These are phyloP conservation scores for Pleurotus djamor DNA, from an alignment of 768 basidiomycete species.

Conservation along the genomic window DNA sequence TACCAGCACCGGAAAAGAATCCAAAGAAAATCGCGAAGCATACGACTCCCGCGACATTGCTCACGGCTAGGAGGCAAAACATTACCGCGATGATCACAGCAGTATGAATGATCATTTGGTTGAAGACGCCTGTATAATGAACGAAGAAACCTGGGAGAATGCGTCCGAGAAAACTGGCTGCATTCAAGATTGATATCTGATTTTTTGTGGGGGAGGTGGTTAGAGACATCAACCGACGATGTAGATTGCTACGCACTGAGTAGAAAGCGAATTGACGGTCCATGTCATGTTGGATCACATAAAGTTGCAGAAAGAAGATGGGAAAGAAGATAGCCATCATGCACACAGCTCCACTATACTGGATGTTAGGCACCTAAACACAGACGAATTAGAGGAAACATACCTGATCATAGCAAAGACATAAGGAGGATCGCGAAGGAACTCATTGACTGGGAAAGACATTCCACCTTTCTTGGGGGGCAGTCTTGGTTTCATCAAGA, in stretches of 20 bases:
- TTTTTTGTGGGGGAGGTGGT: background rate
- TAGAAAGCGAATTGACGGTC: slow-evolving; percentile 52
- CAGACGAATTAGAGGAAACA: background rate
- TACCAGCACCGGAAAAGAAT: slow-evolving; percentile 38
- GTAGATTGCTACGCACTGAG: slow-evolving; percentile 30
- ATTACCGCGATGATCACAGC: slow-evolving; percentile 24
- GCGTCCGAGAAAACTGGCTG: slow-evolving; percentile 31
- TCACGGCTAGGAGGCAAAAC: slow-evolving; percentile 31
- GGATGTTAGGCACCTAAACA: slow-evolving; percentile 19
- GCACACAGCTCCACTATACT: slow-evolving; percentile 28
- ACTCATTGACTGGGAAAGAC: slow-evolving; percentile 26
- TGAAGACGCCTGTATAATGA: slow-evolving; percentile 20
- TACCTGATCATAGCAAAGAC: slow-evolving; percentile 30
- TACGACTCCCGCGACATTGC: slow-evolving; percentile 21
- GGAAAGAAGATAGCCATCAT: slow-evolving; percentile 36
- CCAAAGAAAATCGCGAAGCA: slow-evolving; percentile 35
- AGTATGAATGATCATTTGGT: slow-evolving; percentile 27
- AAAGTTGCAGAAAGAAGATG: slow-evolving; percentile 56
- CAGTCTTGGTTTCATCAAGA: slow-evolving; percentile 39
- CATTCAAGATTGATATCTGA: slow-evolving; percentile 36
- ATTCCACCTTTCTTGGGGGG: slow-evolving; percentile 29
- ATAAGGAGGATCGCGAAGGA: slow-evolving; percentile 44
- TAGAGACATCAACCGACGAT: background rate
- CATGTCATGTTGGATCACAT: slow-evolving; percentile 45
- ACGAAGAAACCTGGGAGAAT: slow-evolving; percentile 31